Evolutionary conservation across 495 filamentous ascomycete species (phyloP), one percentile per base, ranked within the genome.

Genomic region (Durotheca rogersii): DNA sequence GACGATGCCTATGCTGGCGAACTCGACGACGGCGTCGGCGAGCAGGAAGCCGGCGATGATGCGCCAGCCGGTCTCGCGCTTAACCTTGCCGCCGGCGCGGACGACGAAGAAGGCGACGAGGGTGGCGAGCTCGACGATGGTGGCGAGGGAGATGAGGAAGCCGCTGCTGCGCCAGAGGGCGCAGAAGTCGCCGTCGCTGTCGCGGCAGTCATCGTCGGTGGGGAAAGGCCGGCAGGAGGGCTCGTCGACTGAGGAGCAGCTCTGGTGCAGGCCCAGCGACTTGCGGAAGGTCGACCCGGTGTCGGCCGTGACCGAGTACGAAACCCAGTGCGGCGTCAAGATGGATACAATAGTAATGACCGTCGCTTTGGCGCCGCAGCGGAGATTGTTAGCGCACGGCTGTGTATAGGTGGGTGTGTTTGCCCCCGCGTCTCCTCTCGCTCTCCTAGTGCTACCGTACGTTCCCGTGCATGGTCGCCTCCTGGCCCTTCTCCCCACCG

Each of bases 121-220:
- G 33, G 81, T 82, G 41, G 85, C 86, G 12, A 87, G 77, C 70
- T 95, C 82, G 20, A 90, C 54, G 29, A 95, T 81, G 25, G 88
- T 76, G 17, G 86, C 80, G 54, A 95, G 86, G 42, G 79, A 85
- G 81, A 95, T 89, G 42, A 95, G 70, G 66, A 95, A 96, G 7
- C 87, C 90, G 45, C 89, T 82, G 32, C 83, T 85, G 23, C 88
- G 80, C 92, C 92, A 97, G 80, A 94, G 86, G 52, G 81, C 85
- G 71, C 92, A 95, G 75, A 97, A 95, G 67, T 83, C 81, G 20
- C 82, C 78, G 61, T 88, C 79, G n/a, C n/a, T n/a, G 37, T 75
- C 72, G 58, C 80, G 83, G 53, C 82, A 77, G 71, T 85, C 89
- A 69, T 88, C 86, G 37, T 81, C 75, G 50, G 76, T 70, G 74